A percentile compares a stretch with the other conserved stretches of the same genome.
Conservation (phyloP, 352 stramenopile species). For the Globisporangium camurandrum region DNA sequence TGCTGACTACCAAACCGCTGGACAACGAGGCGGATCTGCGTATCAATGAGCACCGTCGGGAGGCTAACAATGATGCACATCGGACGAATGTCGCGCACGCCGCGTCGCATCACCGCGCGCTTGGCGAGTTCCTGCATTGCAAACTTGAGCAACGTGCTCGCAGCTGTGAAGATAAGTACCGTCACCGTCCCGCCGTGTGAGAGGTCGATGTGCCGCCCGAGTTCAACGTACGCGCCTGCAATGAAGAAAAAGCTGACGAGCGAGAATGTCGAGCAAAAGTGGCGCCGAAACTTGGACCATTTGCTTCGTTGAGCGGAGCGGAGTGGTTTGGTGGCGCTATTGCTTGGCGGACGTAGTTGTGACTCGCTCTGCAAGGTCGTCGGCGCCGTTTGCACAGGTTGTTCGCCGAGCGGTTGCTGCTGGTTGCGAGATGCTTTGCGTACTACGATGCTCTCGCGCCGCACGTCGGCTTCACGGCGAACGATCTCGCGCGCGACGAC, state of each 20-base stretch:
- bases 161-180: conserved; percentile 7
- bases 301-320: not conserved
- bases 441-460: not conserved
- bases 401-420: not conserved
- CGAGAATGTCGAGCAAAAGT: conserved; percentile 1
- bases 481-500: conserved; percentile 1
- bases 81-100: conserved; percentile 22
- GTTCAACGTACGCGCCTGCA: not conserved
- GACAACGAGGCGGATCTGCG: conserved; percentile 10
- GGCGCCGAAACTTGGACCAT: not conserved
- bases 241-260: not conserved
- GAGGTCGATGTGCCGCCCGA: not conserved
- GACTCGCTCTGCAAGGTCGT: not conserved
- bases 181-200: not conserved
- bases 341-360: not conserved
- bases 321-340: not conserved
- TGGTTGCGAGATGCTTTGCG: not conserved
- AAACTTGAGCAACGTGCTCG: conserved; percentile 27
- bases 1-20: not conserved
- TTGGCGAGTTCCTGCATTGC: conserved; percentile 26
- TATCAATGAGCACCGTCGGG: conserved; percentile 16
- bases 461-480: not conserved
- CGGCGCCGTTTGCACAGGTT: not conserved
- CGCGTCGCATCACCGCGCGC: conserved; percentile 15
- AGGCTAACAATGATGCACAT: conserved; percentile 27